Evolutionary conservation across 2,329 filamentous ascomycete genomes (phyloP).

Genomic region (Pseudogymnoascus sp.): DNA sequence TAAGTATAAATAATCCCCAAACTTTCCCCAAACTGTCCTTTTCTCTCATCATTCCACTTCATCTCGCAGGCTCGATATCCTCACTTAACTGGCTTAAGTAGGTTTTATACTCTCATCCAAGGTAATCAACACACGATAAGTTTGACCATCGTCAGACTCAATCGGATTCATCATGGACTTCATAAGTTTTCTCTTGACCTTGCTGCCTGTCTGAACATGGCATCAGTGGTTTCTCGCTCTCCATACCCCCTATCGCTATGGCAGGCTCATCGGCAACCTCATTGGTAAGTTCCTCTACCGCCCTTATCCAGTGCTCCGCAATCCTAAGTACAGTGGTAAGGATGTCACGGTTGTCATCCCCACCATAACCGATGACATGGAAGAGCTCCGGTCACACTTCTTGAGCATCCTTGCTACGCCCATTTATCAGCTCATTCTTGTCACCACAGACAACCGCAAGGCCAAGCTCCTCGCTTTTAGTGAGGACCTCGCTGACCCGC

Average conservation of each 20-base stretch:
- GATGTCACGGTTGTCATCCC: conserved; percentile 94
- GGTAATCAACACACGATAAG: background rate
- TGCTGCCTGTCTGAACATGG: background rate
- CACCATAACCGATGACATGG: conserved; percentile 79
- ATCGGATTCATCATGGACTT: background rate
- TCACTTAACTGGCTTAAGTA: background rate
- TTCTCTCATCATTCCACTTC: background rate
- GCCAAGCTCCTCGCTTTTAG: conserved; percentile 59
- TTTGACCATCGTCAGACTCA: background rate
- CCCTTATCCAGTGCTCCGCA: conserved; percentile 71
- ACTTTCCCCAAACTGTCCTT: no score
- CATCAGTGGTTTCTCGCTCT: background rate
- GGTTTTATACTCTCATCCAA: background rate
- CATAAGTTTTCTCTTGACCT: background rate
- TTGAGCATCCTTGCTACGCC: conserved; percentile 64
- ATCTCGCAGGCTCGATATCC: background rate
- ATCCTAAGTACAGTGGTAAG: conserved; percentile 61
- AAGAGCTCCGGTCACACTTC: conserved; percentile 74
- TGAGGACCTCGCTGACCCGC: conserved; percentile 48
- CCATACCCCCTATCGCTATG: conserved; percentile 72
- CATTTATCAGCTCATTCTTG: conserved; percentile 67
- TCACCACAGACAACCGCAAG: conserved; percentile 77
- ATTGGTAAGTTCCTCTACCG: conserved; percentile 80
- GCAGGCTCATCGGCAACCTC: conserved; percentile 76
- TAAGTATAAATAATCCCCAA: background rate